Conservation (phyloP, 1,284 basidiomycete species). For the Somion occarium region DNA sequence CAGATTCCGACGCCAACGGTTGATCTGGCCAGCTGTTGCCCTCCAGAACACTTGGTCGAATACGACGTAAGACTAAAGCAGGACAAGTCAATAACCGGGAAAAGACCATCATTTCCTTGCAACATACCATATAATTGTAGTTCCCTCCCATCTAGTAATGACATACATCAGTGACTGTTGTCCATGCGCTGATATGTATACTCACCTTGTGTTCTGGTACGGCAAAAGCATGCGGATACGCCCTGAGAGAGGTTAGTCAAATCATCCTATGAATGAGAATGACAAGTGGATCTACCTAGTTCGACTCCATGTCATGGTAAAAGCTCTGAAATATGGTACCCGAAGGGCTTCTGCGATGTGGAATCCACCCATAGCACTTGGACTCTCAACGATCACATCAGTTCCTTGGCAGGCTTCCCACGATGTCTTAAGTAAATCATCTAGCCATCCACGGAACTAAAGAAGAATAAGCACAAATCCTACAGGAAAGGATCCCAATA, state of each 20-base stretch:
- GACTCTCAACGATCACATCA: constrained; percentile 91
- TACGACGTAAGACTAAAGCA: constrained; percentile 73
- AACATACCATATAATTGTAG: constrained; percentile 92
- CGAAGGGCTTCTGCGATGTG: constrained; percentile 93
- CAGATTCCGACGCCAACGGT: constrained; percentile 83
- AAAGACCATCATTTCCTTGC: neutral
- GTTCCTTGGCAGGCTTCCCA: constrained; percentile 96
- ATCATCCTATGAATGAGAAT: constrained; percentile 8
- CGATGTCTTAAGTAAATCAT: constrained; percentile 89
- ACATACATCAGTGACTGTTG: constrained; percentile 6
- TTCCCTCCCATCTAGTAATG: constrained; percentile 79
- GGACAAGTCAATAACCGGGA: neutral
- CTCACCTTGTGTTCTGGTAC: constrained; percentile 85
- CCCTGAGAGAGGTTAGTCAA: constrained; percentile 40
- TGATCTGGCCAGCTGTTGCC: constrained; percentile 90
- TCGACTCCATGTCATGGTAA: constrained; percentile 83
- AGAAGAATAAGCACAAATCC: neutral
- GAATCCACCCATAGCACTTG: constrained; percentile 97
- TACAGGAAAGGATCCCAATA: neutral
- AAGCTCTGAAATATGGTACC: constrained; percentile 92
- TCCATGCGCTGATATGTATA: neutral
- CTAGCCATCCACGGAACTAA: constrained; percentile 95
- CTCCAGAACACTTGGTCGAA: constrained; percentile 99
- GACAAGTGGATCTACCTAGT: constrained; percentile 44
- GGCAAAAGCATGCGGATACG: constrained; percentile 97